Conservation (phyloP, 2,329 filamentous ascomycete genomes). For the Arthrobotrys entomopaga region DNA sequence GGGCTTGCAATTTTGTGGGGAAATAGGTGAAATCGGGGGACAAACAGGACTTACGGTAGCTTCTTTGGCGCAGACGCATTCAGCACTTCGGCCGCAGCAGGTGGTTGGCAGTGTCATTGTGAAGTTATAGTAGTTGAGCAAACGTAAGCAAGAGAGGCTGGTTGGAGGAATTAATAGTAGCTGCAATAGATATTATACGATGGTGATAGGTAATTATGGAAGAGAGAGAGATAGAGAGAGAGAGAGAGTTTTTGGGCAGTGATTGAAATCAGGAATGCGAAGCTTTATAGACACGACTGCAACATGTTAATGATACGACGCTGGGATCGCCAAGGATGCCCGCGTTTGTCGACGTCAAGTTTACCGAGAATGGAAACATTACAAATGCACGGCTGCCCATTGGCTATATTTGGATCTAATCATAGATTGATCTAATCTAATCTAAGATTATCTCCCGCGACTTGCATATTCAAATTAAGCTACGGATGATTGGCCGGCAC, state of each 20-base stretch:
- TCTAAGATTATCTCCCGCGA: slow-evolving; percentile 36
- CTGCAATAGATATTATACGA: neutral
- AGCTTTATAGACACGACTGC: slow-evolving; percentile 47
- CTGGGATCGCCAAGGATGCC: neutral
- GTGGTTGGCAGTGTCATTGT: slow-evolving; percentile 50
- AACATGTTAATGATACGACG: neutral
- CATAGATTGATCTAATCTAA: slow-evolving; percentile 38
- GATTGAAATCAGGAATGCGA: neutral
- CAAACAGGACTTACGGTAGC: slow-evolving; percentile 42
- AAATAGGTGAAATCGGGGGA: slow-evolving; percentile 37
- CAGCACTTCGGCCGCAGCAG: slow-evolving; percentile 45
- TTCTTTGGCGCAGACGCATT: slow-evolving; percentile 51
- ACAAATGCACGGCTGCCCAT: slow-evolving; percentile 23
- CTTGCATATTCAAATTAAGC: slow-evolving; percentile 12
- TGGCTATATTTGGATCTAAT: slow-evolving; percentile 3
- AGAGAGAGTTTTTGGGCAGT: no score
- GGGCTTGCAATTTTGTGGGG: slow-evolving; percentile 48
- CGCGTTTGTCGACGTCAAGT: slow-evolving; percentile 29
- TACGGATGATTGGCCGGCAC: slow-evolving; percentile 35
- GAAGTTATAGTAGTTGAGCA: slow-evolving; percentile 7
- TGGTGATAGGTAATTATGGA: slow-evolving; percentile 2
- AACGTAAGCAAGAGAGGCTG: neutral
- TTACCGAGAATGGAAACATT: slow-evolving; percentile 18
- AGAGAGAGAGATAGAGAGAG: neutral
- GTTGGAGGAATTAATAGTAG: neutral